These are phyloP conservation scores for Ceratocystis destructans DNA, from an alignment of 2,329 filamentous ascomycete species.

Conservation along the genomic window DNA sequence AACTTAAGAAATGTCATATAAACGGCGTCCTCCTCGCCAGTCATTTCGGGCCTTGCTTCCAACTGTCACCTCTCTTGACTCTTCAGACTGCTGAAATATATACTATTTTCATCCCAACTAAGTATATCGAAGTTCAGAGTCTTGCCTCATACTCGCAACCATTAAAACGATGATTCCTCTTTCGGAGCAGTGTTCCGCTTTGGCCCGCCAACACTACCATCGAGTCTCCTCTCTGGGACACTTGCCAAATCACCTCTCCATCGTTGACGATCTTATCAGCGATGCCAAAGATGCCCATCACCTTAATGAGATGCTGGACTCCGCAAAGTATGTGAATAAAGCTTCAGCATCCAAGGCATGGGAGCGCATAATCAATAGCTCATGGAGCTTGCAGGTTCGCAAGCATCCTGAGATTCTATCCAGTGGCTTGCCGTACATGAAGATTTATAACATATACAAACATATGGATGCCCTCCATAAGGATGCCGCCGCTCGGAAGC, in stretches of 20 bases:
- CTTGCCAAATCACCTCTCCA: not conserved
- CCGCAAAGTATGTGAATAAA: not conserved
- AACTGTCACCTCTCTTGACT: not conserved
- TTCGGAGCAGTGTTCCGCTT: not conserved
- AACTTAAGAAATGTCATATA: not conserved
- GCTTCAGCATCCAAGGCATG: not conserved
- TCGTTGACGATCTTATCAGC: not conserved
- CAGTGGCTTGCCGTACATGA: not conserved
- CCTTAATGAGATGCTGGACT: not conserved
- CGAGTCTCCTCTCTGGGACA: not conserved
- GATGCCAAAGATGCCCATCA: not conserved
- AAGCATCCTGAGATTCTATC: not conserved
- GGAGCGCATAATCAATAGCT: not conserved
- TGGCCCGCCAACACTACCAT: not conserved
- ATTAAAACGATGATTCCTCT: not conserved
- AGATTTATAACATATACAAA: not conserved
- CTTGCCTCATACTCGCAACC: not conserved
- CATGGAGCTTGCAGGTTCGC: not conserved
- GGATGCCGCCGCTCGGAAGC: not conserved
- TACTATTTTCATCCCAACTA: not conserved
- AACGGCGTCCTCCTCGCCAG: not conserved
- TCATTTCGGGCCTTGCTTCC: constrained; percentile 5
- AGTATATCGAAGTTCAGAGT: not conserved
- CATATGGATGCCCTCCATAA: not conserved
- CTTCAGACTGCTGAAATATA: no score